Evolutionary conservation across 805 yeast species (phyloP), one percentile per base, ranked within the genome.

Genomic region (Cyberlindnera misumaiensis): DNA sequence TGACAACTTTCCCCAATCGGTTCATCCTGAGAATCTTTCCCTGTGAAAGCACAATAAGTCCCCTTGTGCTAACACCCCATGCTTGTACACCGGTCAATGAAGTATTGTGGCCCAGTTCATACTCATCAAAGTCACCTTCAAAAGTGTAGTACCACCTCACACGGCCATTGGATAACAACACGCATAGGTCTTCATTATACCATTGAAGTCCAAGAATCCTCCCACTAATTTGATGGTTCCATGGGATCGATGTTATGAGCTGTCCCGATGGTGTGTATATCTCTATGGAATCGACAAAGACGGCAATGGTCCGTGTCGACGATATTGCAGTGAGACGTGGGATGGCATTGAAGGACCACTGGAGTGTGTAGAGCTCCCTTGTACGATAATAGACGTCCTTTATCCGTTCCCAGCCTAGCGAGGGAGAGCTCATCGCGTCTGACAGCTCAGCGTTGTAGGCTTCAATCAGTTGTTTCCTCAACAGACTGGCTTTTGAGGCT

Each of bases 321-420:
- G 24, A 20, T 20, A 20, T 20, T 20, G 24, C 24, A 20, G 24
- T 20, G 20, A n/a, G 18, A 3, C 41, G 39, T n/a, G 42, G 46
- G 22, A 36, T 17, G n/a, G 15, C 8, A 11, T 37, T 43, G 8
- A 36, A 10, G 27, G 30, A 34, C 44, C 44, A 42, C 11, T 32
- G 11, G 13, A 41, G 39, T n/a, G 42, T 3, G 30, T 42, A 47
- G 10, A 47, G 40, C 15, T 47, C 51, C 3, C 46, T 28, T 3
- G 38, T 22, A 14, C 51, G 40, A 36, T 47, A 47, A 30, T 44
- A 47, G 14, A 44, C 48, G 34, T 47, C 51, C 11, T 39, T 20
- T 11, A 47, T 41, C 3, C 51, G 38, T 17, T 44, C 47, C 51
- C 51, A 47, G 9, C 48, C 48, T 2, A 43, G 30, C 7, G 48